A percentile compares a stretch with the other conserved stretches of the same genome.
Evolutionary conservation across 2,329 filamentous ascomycete species (phyloP).

Genomic region (Bipolaris gigantea): DNA sequence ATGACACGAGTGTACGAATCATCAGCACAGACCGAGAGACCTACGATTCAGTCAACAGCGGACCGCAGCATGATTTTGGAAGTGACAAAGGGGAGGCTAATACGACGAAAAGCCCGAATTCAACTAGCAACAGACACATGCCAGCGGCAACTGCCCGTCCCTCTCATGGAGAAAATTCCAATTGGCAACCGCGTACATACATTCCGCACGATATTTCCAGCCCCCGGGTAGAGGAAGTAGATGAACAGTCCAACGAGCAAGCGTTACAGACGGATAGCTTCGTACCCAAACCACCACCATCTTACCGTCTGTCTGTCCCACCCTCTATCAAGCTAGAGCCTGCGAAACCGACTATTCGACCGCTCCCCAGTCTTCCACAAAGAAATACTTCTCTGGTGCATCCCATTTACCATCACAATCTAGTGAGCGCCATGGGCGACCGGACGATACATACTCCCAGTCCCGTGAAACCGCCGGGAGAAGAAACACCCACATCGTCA

Average conservation of each 20-base stretch:
- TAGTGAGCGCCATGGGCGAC: constrained; percentile 29
- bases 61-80: neutral
- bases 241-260: neutral
- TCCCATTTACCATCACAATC: constrained; percentile 28
- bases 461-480: constrained; percentile 27
- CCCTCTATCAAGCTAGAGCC: constrained; percentile 26
- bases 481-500: constrained; percentile 27
- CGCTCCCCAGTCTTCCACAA: constrained; percentile 22
- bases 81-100: neutral
- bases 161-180: neutral
- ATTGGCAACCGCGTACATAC: constrained; percentile 11
- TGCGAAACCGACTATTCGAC: constrained; percentile 8
- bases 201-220: constrained; percentile 18
- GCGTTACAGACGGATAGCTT: constrained; percentile 9
- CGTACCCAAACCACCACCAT: constrained; percentile 4
- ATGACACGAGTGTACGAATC: neutral
- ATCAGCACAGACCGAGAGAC: neutral
- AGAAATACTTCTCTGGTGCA: constrained; percentile 18
- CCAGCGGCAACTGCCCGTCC: neutral
- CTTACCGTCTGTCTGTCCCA: constrained; percentile 30
- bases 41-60: neutral
- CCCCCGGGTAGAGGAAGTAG: neutral
- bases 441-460: constrained; percentile 36
- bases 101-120: neutral
- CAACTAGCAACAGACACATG: neutral